Evolutionary conservation across 1,284 basidiomycete genomes (phyloP), one percentile per base, ranked within the genome.

Genomic region (Erythrobasidium hasegawianum): DNA sequence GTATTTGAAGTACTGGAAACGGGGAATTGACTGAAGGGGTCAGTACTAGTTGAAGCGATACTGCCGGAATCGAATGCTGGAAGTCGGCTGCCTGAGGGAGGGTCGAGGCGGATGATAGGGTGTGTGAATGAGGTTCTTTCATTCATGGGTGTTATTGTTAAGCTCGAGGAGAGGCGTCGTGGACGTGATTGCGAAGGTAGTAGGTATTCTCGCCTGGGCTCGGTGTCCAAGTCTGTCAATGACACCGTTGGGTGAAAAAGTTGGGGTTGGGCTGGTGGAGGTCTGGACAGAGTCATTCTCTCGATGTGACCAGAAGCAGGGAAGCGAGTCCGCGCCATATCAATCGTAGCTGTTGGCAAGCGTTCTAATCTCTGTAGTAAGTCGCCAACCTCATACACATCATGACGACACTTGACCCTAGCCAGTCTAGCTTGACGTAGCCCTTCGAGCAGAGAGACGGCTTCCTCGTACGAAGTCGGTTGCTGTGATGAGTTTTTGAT

Each of bases 341-440:
- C 39, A 24, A 20, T 26, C n/a, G 41, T 45, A 13, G 39, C 14
- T 4, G 22, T 22, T 10, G 57, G 40, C 5, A 59, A 40, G 7
- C 40, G 2, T 41, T 59, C 27, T 7, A 59, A 40, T 16, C 57
- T 38, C 43, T 22, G 39, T 4, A 59, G 39, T 8, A 59, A 16
- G 14, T 45, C 57, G 14, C 39, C n/a, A 2, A 47, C 20, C 24
- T 47, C 57, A 5, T 16, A 24, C 22, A 33, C 8, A 18, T 43
- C 57, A 26, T 43, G 57, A 13, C 57, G 57, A 18, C 41, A 10
- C 26, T 29, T 43, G 11, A 59, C 57, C 11, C 57, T 41, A 13
- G 40, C 41, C 2, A 59, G 16, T 10, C 57, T 4, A 11, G 57
- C 57, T n/a, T 9, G 18, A 13, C 57, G 57, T 14, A 59, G 57